Evolutionary conservation across 225 moss, liverwort and hornwort species (phyloP).

Genomic region (Marchantia paleacea): DNA sequence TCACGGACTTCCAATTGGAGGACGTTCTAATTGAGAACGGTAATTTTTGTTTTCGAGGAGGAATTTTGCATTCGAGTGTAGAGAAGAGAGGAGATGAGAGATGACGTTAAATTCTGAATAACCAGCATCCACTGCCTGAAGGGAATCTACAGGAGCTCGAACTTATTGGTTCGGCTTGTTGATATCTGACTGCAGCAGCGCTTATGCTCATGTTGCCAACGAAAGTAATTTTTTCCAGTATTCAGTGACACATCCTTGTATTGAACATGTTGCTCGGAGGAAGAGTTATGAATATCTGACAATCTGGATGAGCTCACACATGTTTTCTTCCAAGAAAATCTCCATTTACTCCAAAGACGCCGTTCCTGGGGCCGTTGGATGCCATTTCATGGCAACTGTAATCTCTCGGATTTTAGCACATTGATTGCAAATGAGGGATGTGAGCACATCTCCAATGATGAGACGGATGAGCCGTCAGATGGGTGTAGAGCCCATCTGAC

Average conservation of each 20-base stretch:
- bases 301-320: background rate
- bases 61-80: background rate
- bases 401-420: background rate
- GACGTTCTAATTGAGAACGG: background rate
- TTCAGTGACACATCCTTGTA: background rate
- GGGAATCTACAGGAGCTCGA: slow-evolving; percentile 1
- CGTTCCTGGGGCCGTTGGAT: background rate
- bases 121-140: too few relatives aligned
- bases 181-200: background rate
- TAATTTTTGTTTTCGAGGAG: background rate
- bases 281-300: background rate
- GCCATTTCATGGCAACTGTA: background rate
- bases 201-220: background rate
- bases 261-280: background rate
- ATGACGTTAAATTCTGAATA: background rate
- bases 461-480: background rate
- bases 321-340: background rate
- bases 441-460: background rate
- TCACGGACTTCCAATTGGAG: background rate
- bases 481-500: background rate
- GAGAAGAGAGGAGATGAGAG: background rate
- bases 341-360: background rate
- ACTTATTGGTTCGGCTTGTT: background rate
- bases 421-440: background rate
- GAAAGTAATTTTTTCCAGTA: background rate